Conservation (phyloP, 371 early-diverging fungal genomes). For the Mortierella sp. region DNA sequence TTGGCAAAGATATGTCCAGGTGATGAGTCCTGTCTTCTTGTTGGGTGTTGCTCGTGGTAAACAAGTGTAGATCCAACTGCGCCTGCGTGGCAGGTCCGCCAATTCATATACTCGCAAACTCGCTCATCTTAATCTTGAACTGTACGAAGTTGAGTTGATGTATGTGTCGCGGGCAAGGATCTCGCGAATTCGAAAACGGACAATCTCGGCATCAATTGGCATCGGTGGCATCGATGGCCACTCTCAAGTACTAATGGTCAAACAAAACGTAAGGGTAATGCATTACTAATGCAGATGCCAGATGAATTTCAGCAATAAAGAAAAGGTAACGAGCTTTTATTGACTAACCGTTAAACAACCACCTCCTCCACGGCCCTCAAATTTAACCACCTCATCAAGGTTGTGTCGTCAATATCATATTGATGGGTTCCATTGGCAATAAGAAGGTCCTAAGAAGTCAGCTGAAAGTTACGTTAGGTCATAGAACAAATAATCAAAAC, state of each 20-base stretch:
- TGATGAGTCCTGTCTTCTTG: background rate
- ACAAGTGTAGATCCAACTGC: background rate
- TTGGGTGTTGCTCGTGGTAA: background rate
- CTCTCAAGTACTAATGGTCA: background rate
- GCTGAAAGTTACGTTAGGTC: background rate
- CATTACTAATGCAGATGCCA: background rate
- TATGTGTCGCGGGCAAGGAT: conserved; percentile 2
- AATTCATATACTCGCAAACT: background rate
- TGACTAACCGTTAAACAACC: conserved; percentile 1
- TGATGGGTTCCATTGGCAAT: background rate
- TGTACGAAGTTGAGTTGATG: background rate
- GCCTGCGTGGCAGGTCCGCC: background rate
- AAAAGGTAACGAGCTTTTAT: background rate
- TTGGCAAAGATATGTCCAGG: background rate
- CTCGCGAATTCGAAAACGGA: conserved; percentile 1
- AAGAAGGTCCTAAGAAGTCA: conserved; percentile 1
- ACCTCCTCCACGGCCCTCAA: background rate
- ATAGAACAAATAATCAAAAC: background rate
- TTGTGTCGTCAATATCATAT: background rate
- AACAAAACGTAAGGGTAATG: conserved; percentile 2
- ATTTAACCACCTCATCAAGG: background rate
- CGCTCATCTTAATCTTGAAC: background rate
- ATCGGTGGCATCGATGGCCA: background rate
- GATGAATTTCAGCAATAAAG: background rate
- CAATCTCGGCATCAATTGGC: background rate